These are phyloP conservation scores for Colletotrichum orchidophilum DNA, from an alignment of 2,329 filamentous ascomycete genomes.

Conservation along the genomic window DNA sequence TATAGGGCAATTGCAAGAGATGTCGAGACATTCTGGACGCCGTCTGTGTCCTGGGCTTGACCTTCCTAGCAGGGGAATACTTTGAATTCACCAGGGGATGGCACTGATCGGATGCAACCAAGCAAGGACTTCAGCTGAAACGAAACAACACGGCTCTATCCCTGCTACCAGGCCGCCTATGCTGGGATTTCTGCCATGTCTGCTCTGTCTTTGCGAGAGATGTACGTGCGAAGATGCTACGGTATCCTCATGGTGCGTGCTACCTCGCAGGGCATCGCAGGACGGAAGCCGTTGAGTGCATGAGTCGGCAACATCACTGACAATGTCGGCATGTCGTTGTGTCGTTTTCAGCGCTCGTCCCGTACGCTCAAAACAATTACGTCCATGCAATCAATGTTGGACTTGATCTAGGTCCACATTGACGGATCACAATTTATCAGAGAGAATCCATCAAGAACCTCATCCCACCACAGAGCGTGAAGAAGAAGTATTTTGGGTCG, in stretches of 20 bases:
- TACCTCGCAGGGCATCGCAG: neutral
- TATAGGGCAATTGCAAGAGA: constrained; percentile 16
- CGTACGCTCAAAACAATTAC: neutral
- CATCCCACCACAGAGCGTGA: neutral
- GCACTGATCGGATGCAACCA: constrained; percentile 21
- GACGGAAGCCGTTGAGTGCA: neutral
- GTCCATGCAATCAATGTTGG: neutral
- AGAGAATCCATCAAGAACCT: neutral
- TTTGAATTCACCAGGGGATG: neutral
- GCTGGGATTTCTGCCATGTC: neutral
- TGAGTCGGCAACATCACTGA: constrained; percentile 1
- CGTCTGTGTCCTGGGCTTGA: neutral
- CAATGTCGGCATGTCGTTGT: constrained; percentile 6
- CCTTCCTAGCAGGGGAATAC: constrained; percentile 21
- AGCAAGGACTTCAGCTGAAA: constrained; percentile 25
- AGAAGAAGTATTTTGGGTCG: neutral
- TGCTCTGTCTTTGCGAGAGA: neutral
- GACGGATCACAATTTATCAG: neutral
- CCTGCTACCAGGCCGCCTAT: neutral
- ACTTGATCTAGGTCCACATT: neutral
- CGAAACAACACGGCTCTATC: constrained; percentile 14
- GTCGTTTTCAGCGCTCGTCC: neutral
- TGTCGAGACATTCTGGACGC: constrained; percentile 20
- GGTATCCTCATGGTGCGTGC: neutral
- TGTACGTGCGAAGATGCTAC: neutral